phyloP scores from a whole-genome alignment of 1,139 yeast species.

The Pichia cactophila region DNA sequence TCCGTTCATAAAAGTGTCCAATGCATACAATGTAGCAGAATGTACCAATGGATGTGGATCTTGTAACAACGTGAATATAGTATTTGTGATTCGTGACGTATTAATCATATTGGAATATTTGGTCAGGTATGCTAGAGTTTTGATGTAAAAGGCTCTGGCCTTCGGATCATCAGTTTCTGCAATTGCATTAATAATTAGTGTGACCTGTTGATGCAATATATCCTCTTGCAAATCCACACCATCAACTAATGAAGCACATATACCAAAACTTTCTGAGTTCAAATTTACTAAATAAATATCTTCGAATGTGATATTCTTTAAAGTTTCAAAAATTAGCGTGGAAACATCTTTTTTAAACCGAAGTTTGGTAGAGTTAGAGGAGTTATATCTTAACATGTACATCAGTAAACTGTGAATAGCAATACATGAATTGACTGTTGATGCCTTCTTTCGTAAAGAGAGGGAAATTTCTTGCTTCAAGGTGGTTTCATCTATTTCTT shows the following conservation, averaged over 20 bases:
- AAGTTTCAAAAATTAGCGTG: conserved; percentile 47
- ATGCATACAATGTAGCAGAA: conserved; percentile 58
- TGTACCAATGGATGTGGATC: conserved; percentile 88
- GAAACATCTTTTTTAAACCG: conserved; percentile 41
- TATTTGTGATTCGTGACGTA: conserved; percentile 40
- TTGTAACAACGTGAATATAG: conserved; percentile 50
- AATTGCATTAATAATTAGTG: conserved; percentile 51
- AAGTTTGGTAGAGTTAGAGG: conserved; percentile 15
- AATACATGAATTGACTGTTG: conserved; percentile 53
- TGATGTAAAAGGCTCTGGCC: conserved; percentile 56
- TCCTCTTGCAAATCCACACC: conserved; percentile 28
- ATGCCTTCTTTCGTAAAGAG: conserved; percentile 39
- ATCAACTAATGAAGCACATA: conserved; percentile 39
- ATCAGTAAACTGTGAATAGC: conserved; percentile 55
- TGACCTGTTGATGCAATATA: conserved; percentile 40
- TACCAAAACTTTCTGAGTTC: conserved; percentile 65
- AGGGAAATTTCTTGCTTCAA: conserved; percentile 10
- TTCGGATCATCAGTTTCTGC: conserved; percentile 55
- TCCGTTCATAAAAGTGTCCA: conserved; percentile 46
- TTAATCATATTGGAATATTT: conserved; percentile 36
- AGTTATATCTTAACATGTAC: conserved; percentile 28
- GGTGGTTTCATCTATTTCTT: conserved; percentile 9
- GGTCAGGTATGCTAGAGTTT: conserved; percentile 55
- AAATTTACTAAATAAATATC: conserved; percentile 37
- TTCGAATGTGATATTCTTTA: conserved; percentile 39